These are phyloP conservation scores for Plasmodium fragile DNA, from an alignment of 169 alveolate genomes.

Conservation along the genomic window DNA sequence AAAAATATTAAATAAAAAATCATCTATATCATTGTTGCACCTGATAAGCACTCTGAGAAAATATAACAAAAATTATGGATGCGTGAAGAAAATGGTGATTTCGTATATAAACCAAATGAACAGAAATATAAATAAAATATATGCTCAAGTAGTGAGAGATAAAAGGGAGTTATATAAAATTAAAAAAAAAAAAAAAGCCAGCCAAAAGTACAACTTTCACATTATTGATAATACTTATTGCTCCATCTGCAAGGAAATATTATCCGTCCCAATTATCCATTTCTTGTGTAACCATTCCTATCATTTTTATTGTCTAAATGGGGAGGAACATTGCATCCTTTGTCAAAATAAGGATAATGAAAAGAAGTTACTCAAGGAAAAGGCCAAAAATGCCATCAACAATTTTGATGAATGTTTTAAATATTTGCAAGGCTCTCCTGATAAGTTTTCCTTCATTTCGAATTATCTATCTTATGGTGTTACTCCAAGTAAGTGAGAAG, in stretches of 20 bases:
- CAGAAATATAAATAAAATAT: constrained; percentile 54
- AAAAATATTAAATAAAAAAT: constrained; percentile 41
- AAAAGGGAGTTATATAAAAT: constrained; percentile 50
- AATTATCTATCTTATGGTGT: constrained; percentile 64
- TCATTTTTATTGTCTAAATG: constrained; percentile 67
- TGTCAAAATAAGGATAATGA: constrained; percentile 69
- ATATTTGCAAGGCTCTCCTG: constrained; percentile 65
- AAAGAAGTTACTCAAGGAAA: constrained; percentile 57
- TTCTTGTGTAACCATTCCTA: constrained; percentile 67
- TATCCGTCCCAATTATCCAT: constrained; percentile 58
- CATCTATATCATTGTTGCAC: constrained; percentile 17
- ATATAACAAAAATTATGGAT: constrained; percentile 49
- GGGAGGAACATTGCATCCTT: constrained; percentile 26
- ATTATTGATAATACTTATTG: constrained; percentile 65
- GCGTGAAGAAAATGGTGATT: constrained; percentile 35
- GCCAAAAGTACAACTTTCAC: constrained; percentile 31
- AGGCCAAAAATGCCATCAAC: constrained; percentile 51
- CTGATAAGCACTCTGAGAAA: constrained; percentile 42
- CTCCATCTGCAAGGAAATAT: constrained; percentile 26
- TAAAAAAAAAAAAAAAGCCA: constrained; percentile 27
- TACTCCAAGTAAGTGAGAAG: constrained; percentile 10
- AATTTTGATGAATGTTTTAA: constrained; percentile 73
- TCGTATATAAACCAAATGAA: constrained; percentile 36
- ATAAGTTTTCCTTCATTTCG: constrained; percentile 56
- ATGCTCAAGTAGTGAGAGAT: constrained; percentile 32